These are phyloP conservation scores for Chrysanthemum makinoi DNA, from an alignment of 129 eudicot genomes.

Conservation along the genomic window DNA sequence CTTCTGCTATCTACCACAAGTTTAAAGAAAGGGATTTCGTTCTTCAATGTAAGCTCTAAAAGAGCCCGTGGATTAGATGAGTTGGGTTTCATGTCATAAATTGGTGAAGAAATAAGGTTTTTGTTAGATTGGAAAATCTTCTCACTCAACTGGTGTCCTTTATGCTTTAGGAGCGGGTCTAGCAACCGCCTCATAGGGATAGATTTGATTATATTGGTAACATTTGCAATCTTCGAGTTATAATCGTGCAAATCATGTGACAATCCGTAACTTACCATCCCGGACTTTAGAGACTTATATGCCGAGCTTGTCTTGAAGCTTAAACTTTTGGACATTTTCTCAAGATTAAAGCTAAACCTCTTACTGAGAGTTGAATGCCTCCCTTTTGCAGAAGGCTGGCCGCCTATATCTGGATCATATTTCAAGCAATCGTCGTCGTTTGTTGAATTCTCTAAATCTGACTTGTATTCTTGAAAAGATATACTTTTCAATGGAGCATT, in stretches of 20 bases:
- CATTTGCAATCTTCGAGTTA: slow-evolving; percentile 27
- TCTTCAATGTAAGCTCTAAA: slow-evolving; percentile 58
- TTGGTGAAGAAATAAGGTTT: slow-evolving; percentile 13
- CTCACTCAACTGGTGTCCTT: slow-evolving; percentile 30
- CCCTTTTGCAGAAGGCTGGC: slow-evolving; percentile 29
- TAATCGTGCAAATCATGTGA: slow-evolving; percentile 28
- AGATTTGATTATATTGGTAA: slow-evolving; percentile 37
- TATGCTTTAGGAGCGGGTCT: slow-evolving; percentile 58
- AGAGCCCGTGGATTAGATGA: slow-evolving; percentile 49
- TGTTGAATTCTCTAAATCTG: slow-evolving; percentile 16
- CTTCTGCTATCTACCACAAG: slow-evolving; percentile 46
- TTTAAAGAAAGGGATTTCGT: slow-evolving; percentile 62
- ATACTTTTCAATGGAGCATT: neutral
- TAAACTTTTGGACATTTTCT: slow-evolving; percentile 55
- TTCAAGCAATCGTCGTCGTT: slow-evolving; percentile 26
- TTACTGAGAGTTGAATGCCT: slow-evolving; percentile 45
- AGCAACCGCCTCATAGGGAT: slow-evolving; percentile 63
- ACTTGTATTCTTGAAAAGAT: neutral
- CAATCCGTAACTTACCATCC: slow-evolving; percentile 31
- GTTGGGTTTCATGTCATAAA: slow-evolving; percentile 22
- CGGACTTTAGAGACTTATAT: slow-evolving; percentile 40
- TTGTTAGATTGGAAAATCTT: slow-evolving; percentile 22
- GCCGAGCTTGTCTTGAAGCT: slow-evolving; percentile 51
- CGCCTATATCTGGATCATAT: slow-evolving; percentile 7
- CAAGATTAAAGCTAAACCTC: slow-evolving; percentile 50